Conservation (phyloP, 345 rosid species). For the Nasturtium officinale region DNA sequence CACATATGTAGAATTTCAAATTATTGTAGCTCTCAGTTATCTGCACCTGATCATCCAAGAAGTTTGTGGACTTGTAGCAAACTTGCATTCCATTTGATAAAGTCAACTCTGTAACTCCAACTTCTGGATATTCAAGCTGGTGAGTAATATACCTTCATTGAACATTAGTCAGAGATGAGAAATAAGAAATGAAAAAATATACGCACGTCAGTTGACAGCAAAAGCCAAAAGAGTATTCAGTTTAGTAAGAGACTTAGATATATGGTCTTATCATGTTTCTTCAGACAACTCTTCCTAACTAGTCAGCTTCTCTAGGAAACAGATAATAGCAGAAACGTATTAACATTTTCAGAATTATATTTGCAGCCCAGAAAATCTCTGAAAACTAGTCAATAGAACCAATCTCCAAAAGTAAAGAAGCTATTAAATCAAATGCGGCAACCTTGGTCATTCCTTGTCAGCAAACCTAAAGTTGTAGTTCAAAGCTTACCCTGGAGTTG, state of each 20-base stretch:
- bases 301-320: slow-evolving; percentile 19
- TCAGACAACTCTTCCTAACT: background rate
- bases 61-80: slow-evolving; percentile 82
- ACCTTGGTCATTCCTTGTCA: slow-evolving; percentile 4
- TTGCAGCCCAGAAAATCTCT: background rate
- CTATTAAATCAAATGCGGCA: slow-evolving; percentile 4
- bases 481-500: slow-evolving; percentile 70
- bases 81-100: slow-evolving; percentile 87
- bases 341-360: background rate
- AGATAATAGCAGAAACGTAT: background rate
- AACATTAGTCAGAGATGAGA: slow-evolving; percentile 39
- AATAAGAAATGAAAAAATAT: slow-evolving; percentile 11
- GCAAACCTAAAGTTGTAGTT: slow-evolving; percentile 25
- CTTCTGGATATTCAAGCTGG: slow-evolving; percentile 62
- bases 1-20: background rate
- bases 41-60: slow-evolving; percentile 87
- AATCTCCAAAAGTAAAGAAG: slow-evolving; percentile 15
- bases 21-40: slow-evolving; percentile 13
- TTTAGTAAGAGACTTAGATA: slow-evolving; percentile 2
- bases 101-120: slow-evolving; percentile 80
- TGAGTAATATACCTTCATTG: slow-evolving; percentile 56
- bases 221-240: too few relatives aligned
- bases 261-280: slow-evolving; percentile 8
- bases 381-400: slow-evolving; percentile 28
- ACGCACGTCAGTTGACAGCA: background rate